Evolutionary conservation across 257 asterid genomes (phyloP).

Genomic region (Solanum infundibuliforme): DNA sequence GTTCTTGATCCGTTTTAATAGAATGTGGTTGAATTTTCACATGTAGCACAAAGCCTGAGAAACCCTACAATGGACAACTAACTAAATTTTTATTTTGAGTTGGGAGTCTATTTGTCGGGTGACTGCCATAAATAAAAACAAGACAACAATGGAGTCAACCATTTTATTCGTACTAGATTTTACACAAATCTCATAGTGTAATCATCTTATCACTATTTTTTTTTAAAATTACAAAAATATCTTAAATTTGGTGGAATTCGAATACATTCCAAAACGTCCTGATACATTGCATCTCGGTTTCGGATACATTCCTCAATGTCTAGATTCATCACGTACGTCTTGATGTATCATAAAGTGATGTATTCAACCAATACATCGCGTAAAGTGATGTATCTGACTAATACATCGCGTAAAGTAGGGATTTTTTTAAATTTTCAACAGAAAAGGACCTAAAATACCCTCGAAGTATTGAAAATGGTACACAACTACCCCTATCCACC

Average conservation of each 20-base stretch:
- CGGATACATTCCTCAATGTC: neutral
- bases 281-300: neutral
- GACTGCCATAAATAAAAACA: neutral
- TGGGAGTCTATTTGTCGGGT: neutral
- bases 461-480: neutral
- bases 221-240: no score
- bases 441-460: neutral
- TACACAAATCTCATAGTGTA: neutral
- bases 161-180: neutral
- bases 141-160: neutral
- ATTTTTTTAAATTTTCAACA: no score
- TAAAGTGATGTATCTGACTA: neutral
- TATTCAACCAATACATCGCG: neutral
- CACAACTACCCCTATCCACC: neutral
- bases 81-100: neutral
- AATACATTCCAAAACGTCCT: no score
- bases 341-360: neutral
- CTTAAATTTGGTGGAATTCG: neutral
- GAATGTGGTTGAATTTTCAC: slow-evolving; percentile 18
- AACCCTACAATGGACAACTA: neutral
- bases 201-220: no score
- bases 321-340: neutral
- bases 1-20: neutral
- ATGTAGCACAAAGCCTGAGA: slow-evolving; percentile 41
- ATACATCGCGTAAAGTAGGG: neutral